Conservation (phyloP, 768 basidiomycete species). For the Mycena capillaripes region DNA sequence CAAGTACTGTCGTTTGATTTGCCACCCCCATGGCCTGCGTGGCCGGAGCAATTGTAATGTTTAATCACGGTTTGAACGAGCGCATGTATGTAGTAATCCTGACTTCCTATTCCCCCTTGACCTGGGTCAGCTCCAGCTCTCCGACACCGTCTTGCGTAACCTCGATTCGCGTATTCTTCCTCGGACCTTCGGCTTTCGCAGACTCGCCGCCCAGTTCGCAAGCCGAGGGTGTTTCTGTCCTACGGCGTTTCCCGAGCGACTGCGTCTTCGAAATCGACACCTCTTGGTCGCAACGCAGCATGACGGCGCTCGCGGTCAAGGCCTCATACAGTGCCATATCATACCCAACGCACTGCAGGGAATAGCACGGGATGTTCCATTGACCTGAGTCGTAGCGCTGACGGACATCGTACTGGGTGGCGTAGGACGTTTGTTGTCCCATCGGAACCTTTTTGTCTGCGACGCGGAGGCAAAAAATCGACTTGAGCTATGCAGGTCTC, state of each 20-base stretch:
- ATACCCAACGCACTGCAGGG: constrained; percentile 45
- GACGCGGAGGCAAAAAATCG: constrained; percentile 39
- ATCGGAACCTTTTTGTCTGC: constrained; percentile 17
- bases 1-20: constrained; percentile 15
- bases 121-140: not conserved
- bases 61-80: not conserved
- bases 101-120: not conserved
- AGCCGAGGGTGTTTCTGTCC: constrained; percentile 3
- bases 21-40: constrained; percentile 17
- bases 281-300: not conserved
- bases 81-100: not conserved
- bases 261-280: not conserved
- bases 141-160: not conserved
- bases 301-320: constrained; percentile 1
- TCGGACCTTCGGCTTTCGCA: not conserved
- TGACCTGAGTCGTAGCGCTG: constrained; percentile 43
- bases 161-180: not conserved
- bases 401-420: constrained; percentile 32
- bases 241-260: constrained; percentile 16
- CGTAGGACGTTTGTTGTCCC: constrained; percentile 16
- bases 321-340: constrained; percentile 33
- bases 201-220: not conserved
- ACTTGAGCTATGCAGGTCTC: constrained; percentile 36
- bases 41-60: constrained; percentile 6
- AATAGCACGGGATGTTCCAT: constrained; percentile 44